Percentiles rank a stretch among this genome's conserved stretches.
Conservation (phyloP, 768 basidiomycete genomes). For the Astraeus odoratus region DNA sequence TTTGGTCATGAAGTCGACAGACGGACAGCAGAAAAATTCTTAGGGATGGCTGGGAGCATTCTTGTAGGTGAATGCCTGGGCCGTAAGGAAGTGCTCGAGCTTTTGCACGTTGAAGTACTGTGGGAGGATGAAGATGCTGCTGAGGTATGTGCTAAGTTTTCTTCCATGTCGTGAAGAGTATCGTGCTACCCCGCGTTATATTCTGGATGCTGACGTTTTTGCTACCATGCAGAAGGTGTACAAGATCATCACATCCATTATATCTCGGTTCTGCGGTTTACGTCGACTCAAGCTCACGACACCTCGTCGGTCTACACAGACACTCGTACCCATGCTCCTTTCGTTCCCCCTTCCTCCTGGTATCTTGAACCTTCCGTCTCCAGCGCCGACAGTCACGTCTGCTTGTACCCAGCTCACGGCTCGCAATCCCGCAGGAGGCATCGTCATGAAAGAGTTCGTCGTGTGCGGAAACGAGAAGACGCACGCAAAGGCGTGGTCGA, state of each 20-base stretch:
- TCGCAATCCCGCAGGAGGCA: background rate
- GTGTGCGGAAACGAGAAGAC: slow-evolving; percentile 18
- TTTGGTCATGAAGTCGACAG: slow-evolving; percentile 28
- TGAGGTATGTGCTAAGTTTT: slow-evolving; percentile 14
- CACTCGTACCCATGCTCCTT: slow-evolving; percentile 4
- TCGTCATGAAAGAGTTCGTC: slow-evolving; percentile 21
- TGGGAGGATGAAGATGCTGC: slow-evolving; percentile 24
- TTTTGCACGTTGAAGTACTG: slow-evolving; percentile 22
- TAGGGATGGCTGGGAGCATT: slow-evolving; percentile 18
- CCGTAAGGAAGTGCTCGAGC: slow-evolving; percentile 10
- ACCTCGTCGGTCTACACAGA: slow-evolving; percentile 22
- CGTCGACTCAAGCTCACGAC: slow-evolving; percentile 25
- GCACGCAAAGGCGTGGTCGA: slow-evolving; percentile 26
- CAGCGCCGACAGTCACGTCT: background rate
- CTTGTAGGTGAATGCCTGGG: slow-evolving; percentile 8
- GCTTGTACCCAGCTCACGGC: background rate
- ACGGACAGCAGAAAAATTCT: slow-evolving; percentile 27
- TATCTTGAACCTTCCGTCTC: slow-evolving; percentile 5
- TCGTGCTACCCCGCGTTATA: background rate
- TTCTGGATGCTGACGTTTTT: background rate
- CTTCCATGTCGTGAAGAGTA: background rate
- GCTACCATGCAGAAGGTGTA: slow-evolving; percentile 17
- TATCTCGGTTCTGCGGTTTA: slow-evolving; percentile 25
- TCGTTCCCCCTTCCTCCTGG: slow-evolving; percentile 1
- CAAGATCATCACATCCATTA: slow-evolving; percentile 23